Base-by-base conservation (phyloP, 352 stramenopile genomes). In the Thraustochytrium sp. region DNA sequence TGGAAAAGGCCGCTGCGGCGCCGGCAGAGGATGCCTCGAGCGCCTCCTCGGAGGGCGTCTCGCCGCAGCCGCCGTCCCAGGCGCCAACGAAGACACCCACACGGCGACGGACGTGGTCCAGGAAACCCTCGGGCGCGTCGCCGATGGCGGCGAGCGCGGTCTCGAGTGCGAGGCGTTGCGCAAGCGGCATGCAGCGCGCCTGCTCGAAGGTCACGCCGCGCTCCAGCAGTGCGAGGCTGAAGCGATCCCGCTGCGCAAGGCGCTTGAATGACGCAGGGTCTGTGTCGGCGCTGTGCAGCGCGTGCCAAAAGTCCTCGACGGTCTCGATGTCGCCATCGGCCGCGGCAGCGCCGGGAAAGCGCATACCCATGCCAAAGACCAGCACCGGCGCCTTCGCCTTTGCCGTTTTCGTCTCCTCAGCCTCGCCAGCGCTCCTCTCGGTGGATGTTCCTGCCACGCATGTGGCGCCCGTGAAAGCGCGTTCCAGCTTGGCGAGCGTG, bases 1-100 rank as follows among this genome's bases (percentile, higher is more conserved):
- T 54, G 9, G 61, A 56, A n/a, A 38, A 16, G 1, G 9, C 75
- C 16, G 54, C 44, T 4, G 42, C 34, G 21, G 75, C 26, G 61
- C 84, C 36, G 8, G 40, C 55, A 16, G 75, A 84, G 26, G 13
- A 38, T 5, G 59, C 21, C 40, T 49, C 1, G 36, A 11, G 11
- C 26, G 23, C 23, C 8, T 21, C 59, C 9, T 21, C 9, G 1
- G 26, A 16, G 3, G 38, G 31, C 5, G n/a, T 26, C 16, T 84
- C 54, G 13, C 55, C 26, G 4, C 9, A 9, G 23, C 49, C 75
- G 16, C 34, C 61, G 51, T 84, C 61, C 55, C 75, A 84, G 2
- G 61, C 75, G 21, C 40, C 75, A 26, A 84, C 55, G 59, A 84
- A 84, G 40, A 84, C 49, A 21, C 75, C 75, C 21, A 84, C 42